phyloP scores from a whole-genome alignment of 768 basidiomycete species.

The Macrolepiota albuminosa region DNA sequence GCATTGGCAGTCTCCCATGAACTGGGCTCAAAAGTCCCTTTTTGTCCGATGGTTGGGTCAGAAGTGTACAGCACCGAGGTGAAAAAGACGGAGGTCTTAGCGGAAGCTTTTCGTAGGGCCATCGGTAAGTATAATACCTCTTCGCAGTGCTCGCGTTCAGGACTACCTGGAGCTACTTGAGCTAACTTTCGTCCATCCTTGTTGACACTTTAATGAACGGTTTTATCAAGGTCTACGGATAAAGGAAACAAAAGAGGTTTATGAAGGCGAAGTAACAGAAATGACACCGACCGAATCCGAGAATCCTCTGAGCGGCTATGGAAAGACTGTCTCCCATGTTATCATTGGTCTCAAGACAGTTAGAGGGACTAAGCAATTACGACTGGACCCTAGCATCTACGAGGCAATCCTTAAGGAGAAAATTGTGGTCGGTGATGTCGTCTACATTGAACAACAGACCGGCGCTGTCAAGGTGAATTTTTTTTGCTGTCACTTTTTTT shows the following conservation, averaged over 20 bases:
- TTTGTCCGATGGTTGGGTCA: constrained; percentile 97
- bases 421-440: constrained; percentile 93
- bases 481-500: neutral
- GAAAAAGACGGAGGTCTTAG: constrained; percentile 97
- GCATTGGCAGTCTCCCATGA: constrained; percentile 96
- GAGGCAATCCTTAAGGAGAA: constrained; percentile 97
- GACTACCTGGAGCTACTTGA: neutral
- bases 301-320: constrained; percentile 95
- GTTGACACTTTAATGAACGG: neutral
- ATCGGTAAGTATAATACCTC: constrained; percentile 64
- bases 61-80: constrained; percentile 97
- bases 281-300: constrained; percentile 94
- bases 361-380: constrained; percentile 89
- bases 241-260: constrained; percentile 99
- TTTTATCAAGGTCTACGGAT: constrained; percentile 77
- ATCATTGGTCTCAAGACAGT: constrained; percentile 93
- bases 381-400: constrained; percentile 93
- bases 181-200: neutral
- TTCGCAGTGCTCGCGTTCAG: neutral
- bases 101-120: constrained; percentile 90
- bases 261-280: constrained; percentile 98
- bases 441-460: constrained; percentile 90
- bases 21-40: constrained; percentile 90
- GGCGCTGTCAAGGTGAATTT: constrained; percentile 86
- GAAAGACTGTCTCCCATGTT: constrained; percentile 98